Evolutionary conservation across 768 basidiomycete genomes (phyloP), one percentile per base, ranked within the genome.

Genomic region (Rhizopogon rudus): DNA sequence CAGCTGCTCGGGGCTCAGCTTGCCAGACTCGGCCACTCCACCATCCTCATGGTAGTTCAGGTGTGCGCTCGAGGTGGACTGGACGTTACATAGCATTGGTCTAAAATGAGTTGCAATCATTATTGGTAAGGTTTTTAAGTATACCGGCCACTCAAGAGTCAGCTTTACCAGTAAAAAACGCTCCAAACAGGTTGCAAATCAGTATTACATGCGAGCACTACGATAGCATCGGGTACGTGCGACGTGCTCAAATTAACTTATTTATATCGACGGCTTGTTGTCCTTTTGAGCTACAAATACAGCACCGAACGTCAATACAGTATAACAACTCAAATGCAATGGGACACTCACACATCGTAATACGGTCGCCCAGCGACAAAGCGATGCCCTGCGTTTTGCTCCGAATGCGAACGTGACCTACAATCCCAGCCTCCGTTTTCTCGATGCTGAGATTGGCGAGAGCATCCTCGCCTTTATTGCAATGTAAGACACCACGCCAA

Each of bases 301-400:
- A 13, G 3, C 51, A 22, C 20, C 6, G 10, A 13, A 22, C 6
- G 3, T 22, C 1, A 25, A 46, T 50, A 29, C 44, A 54, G 56
- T 53, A 49, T 20, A 59, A 35, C 10, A 45, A 40, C 48, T 13
- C 20, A 57, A 42, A 43, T 0, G 54, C 37, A 10, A n/a, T 25
- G 45, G n/a, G 54, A 40, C 28, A 65, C 76, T 54, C 56, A 81
- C 81, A 79, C 70, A 81, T 76, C 9, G 81, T 92, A 64, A 93
- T 93, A 64, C 86, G 79, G 71, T 95, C 93, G n/a, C 93, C 96
- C 58, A 99, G 71, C 16, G 91, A 92, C 58, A 98, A 76, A 2
- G 96, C 96, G 58, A 98, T 98, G 52, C 96, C 96, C 70, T 98
- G 96, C 22, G 96, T 98, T 75, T 98, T 98, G 67, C 91, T 93